Percentiles rank a stretch among this genome's conserved stretches.
Conservation (phyloP, 345 rosid species). For the Lumnitzera racemosa region DNA sequence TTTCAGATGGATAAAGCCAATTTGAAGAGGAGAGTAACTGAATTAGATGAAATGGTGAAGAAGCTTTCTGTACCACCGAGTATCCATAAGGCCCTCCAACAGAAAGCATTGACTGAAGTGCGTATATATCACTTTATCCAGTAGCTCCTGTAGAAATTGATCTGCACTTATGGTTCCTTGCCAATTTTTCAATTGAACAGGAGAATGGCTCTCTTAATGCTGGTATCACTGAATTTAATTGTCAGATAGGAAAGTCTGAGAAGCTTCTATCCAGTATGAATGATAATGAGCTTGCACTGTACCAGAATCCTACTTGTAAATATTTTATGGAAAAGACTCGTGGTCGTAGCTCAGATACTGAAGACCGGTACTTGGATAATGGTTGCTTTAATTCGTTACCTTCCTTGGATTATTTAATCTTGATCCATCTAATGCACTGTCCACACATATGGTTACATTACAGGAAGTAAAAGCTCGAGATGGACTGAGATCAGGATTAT, state of each 20-base stretch:
- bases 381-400: not conserved
- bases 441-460: too few species aligned
- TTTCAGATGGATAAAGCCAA: slow-evolving; percentile 69
- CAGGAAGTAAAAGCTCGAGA: too few species aligned
- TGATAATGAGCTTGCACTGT: slow-evolving; percentile 44
- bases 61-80: slow-evolving; percentile 29
- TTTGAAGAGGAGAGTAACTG: slow-evolving; percentile 55
- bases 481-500: too few species aligned
- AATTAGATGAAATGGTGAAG: slow-evolving; percentile 58
- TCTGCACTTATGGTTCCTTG: too few species aligned
- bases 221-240: slow-evolving; percentile 31
- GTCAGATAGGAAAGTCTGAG: slow-evolving; percentile 39
- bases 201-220: slow-evolving; percentile 26
- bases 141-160: too few species aligned
- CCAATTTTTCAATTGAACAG: slow-evolving; percentile 21
- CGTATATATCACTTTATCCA: not conserved
- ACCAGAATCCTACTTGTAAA: slow-evolving; percentile 25
- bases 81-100: slow-evolving; percentile 30
- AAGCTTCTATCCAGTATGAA: slow-evolving; percentile 47
- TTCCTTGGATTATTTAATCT: not conserved
- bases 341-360: slow-evolving; percentile 23
- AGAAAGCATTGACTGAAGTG: slow-evolving; percentile 26
- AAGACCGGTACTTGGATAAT: not conserved
- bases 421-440: too few species aligned
- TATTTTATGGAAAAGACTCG: slow-evolving; percentile 22